These are phyloP conservation scores for Sphaerosporella brunnea DNA, from an alignment of 495 filamentous ascomycete species.

Conservation along the genomic window DNA sequence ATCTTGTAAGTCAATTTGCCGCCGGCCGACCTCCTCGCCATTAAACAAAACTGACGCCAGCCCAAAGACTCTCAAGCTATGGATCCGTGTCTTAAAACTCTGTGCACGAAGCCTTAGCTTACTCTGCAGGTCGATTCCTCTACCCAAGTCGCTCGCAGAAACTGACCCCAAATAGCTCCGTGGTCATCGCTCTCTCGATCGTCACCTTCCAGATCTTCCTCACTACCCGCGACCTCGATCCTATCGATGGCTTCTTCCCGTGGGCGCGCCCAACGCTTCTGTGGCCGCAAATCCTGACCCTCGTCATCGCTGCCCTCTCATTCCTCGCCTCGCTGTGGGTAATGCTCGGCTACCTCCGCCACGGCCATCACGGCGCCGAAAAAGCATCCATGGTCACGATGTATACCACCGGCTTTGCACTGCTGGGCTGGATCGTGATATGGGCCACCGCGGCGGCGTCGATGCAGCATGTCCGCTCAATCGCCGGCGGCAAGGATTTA, in stretches of 20 bases:
- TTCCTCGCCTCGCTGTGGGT: background rate
- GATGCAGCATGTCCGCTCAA: background rate
- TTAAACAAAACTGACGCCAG: too few relatives aligned
- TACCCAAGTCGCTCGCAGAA: background rate
- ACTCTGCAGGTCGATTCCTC: background rate
- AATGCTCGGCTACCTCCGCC: background rate
- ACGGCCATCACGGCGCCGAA: background rate
- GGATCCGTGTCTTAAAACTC: slow-evolving; percentile 1
- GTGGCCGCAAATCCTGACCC: slow-evolving; percentile 3
- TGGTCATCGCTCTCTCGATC: slow-evolving; percentile 1
- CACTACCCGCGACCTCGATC: background rate
- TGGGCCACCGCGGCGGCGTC: background rate
- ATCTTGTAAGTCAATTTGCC: too few relatives aligned
- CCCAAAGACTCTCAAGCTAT: background rate
- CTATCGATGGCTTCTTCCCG: background rate
- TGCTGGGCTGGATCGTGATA: background rate
- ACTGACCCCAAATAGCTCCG: background rate
- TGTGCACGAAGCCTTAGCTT: background rate
- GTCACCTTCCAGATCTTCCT: slow-evolving; percentile 1
- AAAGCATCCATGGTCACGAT: background rate
- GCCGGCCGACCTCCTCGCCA: too few relatives aligned
- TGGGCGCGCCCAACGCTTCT: background rate
- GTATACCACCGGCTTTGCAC: background rate
- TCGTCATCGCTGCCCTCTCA: background rate
- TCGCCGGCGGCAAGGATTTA: background rate